Evolutionary conservation across 2,329 filamentous ascomycete species (phyloP).

Genomic region (Cladophialophora carrionii): DNA sequence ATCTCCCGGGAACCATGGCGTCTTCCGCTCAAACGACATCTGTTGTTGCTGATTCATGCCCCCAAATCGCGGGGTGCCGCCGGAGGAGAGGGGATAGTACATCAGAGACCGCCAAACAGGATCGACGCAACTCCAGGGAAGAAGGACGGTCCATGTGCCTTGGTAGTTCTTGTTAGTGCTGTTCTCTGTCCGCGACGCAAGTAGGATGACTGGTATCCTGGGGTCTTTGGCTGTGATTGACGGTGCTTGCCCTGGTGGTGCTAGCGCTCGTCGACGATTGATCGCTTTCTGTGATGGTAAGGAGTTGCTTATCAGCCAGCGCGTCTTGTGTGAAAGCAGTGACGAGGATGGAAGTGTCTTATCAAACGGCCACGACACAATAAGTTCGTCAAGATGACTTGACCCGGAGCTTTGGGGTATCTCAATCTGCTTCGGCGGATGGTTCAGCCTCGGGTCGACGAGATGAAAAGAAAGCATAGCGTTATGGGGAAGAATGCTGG

Average conservation of each 20-base stretch:
- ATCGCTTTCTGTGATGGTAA: conserved; percentile 77
- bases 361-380: conserved; percentile 72
- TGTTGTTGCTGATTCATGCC: conserved; percentile 80
- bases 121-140: conserved; percentile 87
- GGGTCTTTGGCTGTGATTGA: conserved; percentile 65
- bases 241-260: conserved; percentile 65
- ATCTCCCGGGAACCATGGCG: conserved; percentile 85
- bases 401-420: conserved; percentile 40
- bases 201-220: conserved; percentile 73
- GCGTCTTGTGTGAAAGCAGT: conserved; percentile 70
- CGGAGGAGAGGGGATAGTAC: conserved; percentile 77
- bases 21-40: conserved; percentile 75
- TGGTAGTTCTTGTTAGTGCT: conserved; percentile 59
- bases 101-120: conserved; percentile 85
- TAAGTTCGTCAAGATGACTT: conserved; percentile 59
- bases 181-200: conserved; percentile 53
- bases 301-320: conserved; percentile 66
- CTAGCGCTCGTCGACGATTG: conserved; percentile 71
- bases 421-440: conserved; percentile 66
- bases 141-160: conserved; percentile 78
- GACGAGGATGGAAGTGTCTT: conserved; percentile 50
- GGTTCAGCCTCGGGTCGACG: conserved; percentile 77
- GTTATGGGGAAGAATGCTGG: conserved; percentile 69
- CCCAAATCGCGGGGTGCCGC: conserved; percentile 79
- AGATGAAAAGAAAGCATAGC: conserved; percentile 72